phyloP scores from a whole-genome alignment of 352 stramenopile species.

The Globisporangium perplexum region DNA sequence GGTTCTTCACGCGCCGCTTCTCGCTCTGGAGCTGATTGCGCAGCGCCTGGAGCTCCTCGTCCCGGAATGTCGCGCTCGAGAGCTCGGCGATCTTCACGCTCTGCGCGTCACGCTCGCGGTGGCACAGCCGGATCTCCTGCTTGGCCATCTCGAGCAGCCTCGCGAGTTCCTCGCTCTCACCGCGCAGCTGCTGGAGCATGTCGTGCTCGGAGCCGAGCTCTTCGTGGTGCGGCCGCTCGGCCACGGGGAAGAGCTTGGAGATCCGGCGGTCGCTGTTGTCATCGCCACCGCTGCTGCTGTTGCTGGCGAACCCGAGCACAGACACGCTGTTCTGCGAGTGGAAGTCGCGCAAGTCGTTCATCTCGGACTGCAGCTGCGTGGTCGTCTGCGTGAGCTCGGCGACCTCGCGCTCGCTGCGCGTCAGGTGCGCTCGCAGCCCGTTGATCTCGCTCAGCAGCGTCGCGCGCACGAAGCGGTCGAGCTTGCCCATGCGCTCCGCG shows the following conservation, averaged over 20 bases:
- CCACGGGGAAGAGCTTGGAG: constrained; percentile 6
- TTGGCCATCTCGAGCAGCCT: constrained; percentile 64
- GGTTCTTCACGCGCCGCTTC: constrained; percentile 48
- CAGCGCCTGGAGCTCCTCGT: constrained; percentile 42
- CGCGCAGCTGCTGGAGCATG: constrained; percentile 31
- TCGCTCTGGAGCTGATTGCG: constrained; percentile 55
- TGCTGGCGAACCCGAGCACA: constrained; percentile 1
- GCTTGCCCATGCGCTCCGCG: constrained; percentile 27
- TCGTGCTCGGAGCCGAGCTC: constrained; percentile 17
- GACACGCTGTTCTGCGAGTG: constrained; percentile 24
- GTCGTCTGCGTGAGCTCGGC: constrained; percentile 12
- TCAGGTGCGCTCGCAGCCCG: constrained; percentile 8
- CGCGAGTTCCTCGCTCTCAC: constrained; percentile 45
- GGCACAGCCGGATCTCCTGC: constrained; percentile 62
- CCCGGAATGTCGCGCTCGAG: constrained; percentile 40
- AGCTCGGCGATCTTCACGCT: constrained; percentile 40
- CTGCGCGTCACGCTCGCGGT: constrained; percentile 48
- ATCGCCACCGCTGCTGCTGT: background rate
- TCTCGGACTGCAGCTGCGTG: constrained; percentile 29
- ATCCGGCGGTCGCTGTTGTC: constrained; percentile 5
- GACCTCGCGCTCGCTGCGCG: constrained; percentile 12
- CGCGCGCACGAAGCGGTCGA: constrained; percentile 30
- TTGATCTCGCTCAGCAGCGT: constrained; percentile 29
- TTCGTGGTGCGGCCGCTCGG: constrained; percentile 11
- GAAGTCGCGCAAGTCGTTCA: constrained; percentile 38